phyloP scores from a whole-genome alignment of 1,284 basidiomycete species.

The Fistulina hepatica region DNA sequence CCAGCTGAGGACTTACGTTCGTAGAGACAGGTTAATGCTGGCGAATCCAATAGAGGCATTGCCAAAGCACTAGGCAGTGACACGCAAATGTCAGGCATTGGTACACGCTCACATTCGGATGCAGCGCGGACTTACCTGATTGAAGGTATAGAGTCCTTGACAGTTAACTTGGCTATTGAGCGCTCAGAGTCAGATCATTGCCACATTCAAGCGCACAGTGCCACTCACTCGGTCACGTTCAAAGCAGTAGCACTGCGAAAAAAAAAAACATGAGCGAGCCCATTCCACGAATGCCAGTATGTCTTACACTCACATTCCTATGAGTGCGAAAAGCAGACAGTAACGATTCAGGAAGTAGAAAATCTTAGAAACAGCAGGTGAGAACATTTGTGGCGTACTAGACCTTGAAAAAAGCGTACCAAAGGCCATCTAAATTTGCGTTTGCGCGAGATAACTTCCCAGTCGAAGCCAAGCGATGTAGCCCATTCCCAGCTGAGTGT shows the following conservation, averaged over 20 bases:
- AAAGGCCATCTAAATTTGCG: conserved; percentile 47
- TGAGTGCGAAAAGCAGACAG: conserved; percentile 51
- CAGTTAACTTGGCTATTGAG: conserved; percentile 32
- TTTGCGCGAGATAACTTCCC: conserved; percentile 45
- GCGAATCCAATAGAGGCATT: conserved; percentile 65
- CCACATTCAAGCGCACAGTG: not conserved
- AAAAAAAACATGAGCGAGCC: not conserved
- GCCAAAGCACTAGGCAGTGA: conserved; percentile 29
- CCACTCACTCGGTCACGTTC: conserved; percentile 22
- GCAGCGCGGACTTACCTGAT: no score
- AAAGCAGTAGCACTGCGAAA: conserved; percentile 40
- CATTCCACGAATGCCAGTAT: not conserved
- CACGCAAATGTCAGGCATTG: no score
- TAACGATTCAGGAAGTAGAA: conserved; percentile 72
- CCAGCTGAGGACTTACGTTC: conserved; percentile 33
- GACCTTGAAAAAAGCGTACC: conserved; percentile 24
- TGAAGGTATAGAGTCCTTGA: conserved; percentile 64
- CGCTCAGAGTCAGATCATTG: conserved; percentile 6
- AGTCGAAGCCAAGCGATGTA: conserved; percentile 58
- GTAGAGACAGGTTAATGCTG: conserved; percentile 68
- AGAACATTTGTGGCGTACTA: not conserved
- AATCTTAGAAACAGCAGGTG: conserved; percentile 31
- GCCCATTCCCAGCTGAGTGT: conserved; percentile 57
- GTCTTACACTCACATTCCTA: conserved; percentile 51
- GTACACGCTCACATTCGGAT: no score